Percentiles rank a stretch among this genome's conserved stretches.
These are phyloP conservation scores for Cryoendolithus antarcticus DNA, from an alignment of 2,329 filamentous ascomycete genomes.

Conservation along the genomic window DNA sequence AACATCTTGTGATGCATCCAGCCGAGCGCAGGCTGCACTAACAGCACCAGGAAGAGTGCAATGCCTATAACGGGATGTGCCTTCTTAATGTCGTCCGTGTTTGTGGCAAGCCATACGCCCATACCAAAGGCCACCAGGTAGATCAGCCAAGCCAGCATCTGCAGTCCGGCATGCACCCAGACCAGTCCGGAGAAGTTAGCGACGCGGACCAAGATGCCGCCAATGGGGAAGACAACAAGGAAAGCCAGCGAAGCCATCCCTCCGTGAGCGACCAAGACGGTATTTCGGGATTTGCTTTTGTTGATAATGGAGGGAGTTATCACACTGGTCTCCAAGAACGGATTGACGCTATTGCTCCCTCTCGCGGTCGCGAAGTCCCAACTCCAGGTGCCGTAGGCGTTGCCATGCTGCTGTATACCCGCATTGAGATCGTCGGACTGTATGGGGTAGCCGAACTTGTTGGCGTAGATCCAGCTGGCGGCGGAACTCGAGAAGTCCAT, in stretches of 20 bases:
- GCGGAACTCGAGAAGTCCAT: conserved; percentile 35
- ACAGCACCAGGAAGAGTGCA: conserved; percentile 36
- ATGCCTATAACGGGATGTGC: conserved; percentile 45
- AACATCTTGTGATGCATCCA: conserved; percentile 40
- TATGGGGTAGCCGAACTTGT: conserved; percentile 33
- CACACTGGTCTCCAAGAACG: conserved; percentile 22
- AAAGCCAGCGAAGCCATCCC: conserved; percentile 32
- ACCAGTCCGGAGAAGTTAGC: conserved; percentile 30
- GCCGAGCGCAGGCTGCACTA: conserved; percentile 44
- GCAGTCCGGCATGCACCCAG: conserved; percentile 35
- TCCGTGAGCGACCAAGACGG: conserved; percentile 31
- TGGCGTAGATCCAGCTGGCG: conserved; percentile 41
- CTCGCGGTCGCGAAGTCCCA: conserved; percentile 38
- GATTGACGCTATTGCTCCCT: conserved; percentile 36
- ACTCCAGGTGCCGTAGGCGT: conserved; percentile 23
- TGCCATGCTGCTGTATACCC: conserved; percentile 34
- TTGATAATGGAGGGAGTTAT: conserved; percentile 5
- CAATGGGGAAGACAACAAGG: conserved; percentile 33
- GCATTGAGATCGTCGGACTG: conserved; percentile 34
- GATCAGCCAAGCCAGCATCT: conserved; percentile 36
- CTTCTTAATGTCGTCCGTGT: conserved; percentile 25
- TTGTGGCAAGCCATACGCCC: conserved; percentile 37
- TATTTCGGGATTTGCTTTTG: conserved; percentile 4
- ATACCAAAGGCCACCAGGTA: conserved; percentile 38
- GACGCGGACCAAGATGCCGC: conserved; percentile 31